These are phyloP conservation scores for Silene coronaria DNA, from an alignment of 179 eudicot species.

Conservation along the genomic window DNA sequence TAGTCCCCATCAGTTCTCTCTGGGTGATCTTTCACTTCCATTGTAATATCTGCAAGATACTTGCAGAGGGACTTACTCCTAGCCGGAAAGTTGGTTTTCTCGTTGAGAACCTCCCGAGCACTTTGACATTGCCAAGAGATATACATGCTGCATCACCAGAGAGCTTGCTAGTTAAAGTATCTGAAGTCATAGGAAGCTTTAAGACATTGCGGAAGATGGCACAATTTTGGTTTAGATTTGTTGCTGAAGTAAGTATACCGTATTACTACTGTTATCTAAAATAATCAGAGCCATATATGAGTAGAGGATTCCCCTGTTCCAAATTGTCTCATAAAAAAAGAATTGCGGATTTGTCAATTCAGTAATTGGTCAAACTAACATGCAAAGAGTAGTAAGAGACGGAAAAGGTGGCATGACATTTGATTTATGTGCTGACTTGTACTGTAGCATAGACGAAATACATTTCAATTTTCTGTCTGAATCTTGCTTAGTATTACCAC, in stretches of 20 bases:
- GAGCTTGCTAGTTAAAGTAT: constrained; percentile 61
- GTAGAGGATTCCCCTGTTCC: background rate
- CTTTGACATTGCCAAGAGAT: constrained; percentile 57
- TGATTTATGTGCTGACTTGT: constrained; percentile 6
- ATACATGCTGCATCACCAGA: constrained; percentile 82
- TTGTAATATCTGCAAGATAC: constrained; percentile 73
- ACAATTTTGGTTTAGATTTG: constrained; percentile 65
- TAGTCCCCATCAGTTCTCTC: constrained; percentile 21
- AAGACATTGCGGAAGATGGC: constrained; percentile 76
- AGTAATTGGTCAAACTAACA: background rate
- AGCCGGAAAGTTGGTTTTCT: constrained; percentile 51
- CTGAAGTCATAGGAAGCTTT: constrained; percentile 88
- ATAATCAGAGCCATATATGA: background rate
- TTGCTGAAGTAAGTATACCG: constrained; percentile 66
- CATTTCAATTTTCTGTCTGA: background rate
- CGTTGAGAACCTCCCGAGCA: constrained; percentile 34
- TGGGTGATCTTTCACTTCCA: constrained; percentile 55
- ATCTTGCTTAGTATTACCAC: background rate
- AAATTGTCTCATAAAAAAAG: background rate
- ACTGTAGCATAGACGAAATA: background rate
- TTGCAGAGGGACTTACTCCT: constrained; percentile 76
- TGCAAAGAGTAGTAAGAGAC: background rate
- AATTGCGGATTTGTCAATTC: background rate
- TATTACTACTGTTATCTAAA: constrained; percentile 2
- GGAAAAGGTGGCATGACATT: background rate